Percentiles rank a stretch among this genome's conserved stretches.
Evolutionary conservation across 257 asterid genomes (phyloP).

Genomic region (Paulownia fortunei): DNA sequence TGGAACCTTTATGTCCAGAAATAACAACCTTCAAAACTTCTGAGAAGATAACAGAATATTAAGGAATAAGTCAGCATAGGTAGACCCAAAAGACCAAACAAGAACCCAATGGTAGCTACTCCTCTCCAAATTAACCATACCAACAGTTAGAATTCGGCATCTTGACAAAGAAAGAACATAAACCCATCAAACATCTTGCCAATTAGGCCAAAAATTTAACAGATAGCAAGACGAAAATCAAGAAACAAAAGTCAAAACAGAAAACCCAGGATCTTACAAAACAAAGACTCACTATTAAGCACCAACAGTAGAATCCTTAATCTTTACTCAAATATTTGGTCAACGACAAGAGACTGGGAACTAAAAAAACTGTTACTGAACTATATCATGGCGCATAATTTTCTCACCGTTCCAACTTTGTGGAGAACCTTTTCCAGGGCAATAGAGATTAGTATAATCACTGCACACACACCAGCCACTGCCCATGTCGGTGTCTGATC

Average conservation of each 20-base stretch:
- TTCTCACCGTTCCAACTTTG: slow-evolving; percentile 70
- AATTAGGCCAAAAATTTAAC: slow-evolving; percentile 20
- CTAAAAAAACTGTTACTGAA: neutral
- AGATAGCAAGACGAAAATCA: neutral
- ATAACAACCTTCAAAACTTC: neutral
- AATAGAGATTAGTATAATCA: slow-evolving; percentile 75
- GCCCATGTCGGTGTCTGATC: slow-evolving; percentile 95
- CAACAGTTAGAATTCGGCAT: neutral
- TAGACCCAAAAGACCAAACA: neutral
- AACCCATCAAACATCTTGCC: slow-evolving; percentile 21
- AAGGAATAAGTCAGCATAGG: neutral
- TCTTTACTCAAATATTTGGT: neutral
- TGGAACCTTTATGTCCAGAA: neutral
- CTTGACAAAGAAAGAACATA: neutral
- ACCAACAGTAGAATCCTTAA: neutral
- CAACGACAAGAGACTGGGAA: slow-evolving; percentile 19
- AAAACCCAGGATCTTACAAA: slow-evolving; percentile 3
- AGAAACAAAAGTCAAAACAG: neutral
- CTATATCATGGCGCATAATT: neutral
- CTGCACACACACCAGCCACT: slow-evolving; percentile 81
- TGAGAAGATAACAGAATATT: neutral
- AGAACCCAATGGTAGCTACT: neutral
- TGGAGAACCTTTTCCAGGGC: slow-evolving; percentile 77
- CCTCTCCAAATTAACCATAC: slow-evolving; percentile 14
- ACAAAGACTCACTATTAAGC: neutral